phyloP scores from a whole-genome alignment of 2,329 filamentous ascomycete species.

The Fusarium sp. region DNA sequence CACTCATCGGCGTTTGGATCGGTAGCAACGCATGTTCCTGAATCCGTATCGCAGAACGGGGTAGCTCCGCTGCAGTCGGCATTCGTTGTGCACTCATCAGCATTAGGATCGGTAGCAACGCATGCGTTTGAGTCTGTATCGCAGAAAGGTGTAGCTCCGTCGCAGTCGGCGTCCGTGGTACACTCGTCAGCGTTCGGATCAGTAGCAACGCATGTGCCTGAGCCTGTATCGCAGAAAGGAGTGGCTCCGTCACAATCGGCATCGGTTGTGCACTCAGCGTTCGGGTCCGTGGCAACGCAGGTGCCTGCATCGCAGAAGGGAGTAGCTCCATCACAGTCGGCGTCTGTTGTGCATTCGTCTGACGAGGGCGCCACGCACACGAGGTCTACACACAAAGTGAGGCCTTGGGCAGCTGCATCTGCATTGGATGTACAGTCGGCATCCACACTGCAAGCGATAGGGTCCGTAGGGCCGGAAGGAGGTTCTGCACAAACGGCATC shows the following conservation, averaged over 20 bases:
- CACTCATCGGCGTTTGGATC: no score
- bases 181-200: no score
- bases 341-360: not conserved
- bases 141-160: no score
- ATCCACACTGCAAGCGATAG: not conserved
- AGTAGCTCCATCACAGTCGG: not conserved
- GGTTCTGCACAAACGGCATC: conserved; percentile 20
- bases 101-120: not conserved
- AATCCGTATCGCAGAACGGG: not conserved
- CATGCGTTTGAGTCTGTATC: no score
- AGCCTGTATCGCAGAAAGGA: not conserved
- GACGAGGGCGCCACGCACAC: not conserved
- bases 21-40: not conserved
- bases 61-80: conserved; percentile 18
- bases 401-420: conserved; percentile 1
- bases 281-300: not conserved
- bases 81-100: not conserved
- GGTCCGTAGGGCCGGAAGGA: not conserved
- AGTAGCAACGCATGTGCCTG: not conserved
- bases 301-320: no score
- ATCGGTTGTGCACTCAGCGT: no score
- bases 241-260: conserved; percentile 19
- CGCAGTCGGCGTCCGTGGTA: no score
- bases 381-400: conserved; percentile 18
- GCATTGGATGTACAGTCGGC: not conserved